Percentiles rank a stretch among this genome's conserved stretches.
These are phyloP conservation scores for Heimioporus retisporus DNA, from an alignment of 1,284 basidiomycete genomes.

Conservation along the genomic window DNA sequence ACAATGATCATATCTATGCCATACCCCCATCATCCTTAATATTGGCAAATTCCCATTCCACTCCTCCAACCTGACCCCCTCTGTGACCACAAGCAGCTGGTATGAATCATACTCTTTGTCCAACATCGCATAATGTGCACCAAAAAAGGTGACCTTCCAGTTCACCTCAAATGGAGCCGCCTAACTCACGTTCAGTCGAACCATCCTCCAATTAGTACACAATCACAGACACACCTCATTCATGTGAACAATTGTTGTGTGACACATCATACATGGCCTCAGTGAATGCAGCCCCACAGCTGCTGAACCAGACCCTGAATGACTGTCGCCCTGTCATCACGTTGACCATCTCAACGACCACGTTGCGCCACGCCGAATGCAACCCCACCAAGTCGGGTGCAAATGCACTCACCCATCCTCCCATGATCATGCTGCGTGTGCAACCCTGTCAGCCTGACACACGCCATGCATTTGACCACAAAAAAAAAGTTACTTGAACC, in stretches of 20 bases:
- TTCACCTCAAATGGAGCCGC: constrained; percentile 50
- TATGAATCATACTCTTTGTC: too few species aligned
- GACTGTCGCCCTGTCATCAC: constrained; percentile 36
- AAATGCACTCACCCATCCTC: constrained; percentile 49
- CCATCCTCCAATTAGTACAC: too few species aligned
- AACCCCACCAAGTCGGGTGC: constrained; percentile 43
- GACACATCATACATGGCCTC: constrained; percentile 17
- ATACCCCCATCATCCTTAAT: too few species aligned
- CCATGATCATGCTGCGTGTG: constrained; percentile 41
- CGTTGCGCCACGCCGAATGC: constrained; percentile 38
- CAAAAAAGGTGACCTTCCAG: constrained; percentile 32
- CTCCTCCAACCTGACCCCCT: too few species aligned
- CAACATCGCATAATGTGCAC: too few species aligned
- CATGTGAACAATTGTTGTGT: constrained; percentile 48
- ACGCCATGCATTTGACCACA: too few species aligned
- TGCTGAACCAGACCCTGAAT: constrained; percentile 39
- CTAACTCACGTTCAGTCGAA: constrained; percentile 19
- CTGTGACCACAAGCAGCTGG: too few species aligned
- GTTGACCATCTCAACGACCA: constrained; percentile 42
- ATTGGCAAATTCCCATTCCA: too few species aligned
- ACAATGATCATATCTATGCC: too few species aligned
- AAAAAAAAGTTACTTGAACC: constrained; percentile 9
- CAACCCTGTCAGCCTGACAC: too few species aligned
- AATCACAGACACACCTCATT: constrained; percentile 49
- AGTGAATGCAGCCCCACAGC: constrained; percentile 14